Evolutionary conservation across 1,284 basidiomycete genomes (phyloP).

Genomic region (Xanthoconium separans): DNA sequence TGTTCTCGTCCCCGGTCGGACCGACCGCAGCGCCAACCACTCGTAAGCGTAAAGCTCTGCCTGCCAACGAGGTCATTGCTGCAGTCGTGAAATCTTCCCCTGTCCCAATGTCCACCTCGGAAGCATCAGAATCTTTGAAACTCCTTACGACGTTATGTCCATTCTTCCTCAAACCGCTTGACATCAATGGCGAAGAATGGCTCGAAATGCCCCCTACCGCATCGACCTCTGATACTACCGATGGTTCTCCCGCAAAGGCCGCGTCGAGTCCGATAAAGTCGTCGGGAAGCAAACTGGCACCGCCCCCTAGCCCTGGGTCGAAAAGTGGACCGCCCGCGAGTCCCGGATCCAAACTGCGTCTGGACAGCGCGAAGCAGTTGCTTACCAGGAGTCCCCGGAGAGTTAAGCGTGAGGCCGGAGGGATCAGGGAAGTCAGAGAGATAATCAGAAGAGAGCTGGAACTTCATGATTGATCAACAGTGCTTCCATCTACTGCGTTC

Average conservation of each 20-base stretch:
- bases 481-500: constrained; percentile 32
- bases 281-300: constrained; percentile 23
- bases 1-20: constrained; percentile 61
- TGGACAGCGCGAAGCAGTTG: constrained; percentile 58
- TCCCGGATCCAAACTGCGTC: constrained; percentile 38
- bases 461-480: constrained; percentile 50
- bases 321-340: constrained; percentile 31
- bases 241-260: constrained; percentile 10
- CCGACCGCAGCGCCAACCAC: constrained; percentile 48
- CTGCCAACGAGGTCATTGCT: constrained; percentile 58
- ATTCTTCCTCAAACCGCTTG: constrained; percentile 67
- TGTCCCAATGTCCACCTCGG: constrained; percentile 70
- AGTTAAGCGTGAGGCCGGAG: constrained; percentile 66
- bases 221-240: constrained; percentile 18
- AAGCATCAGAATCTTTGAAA: constrained; percentile 69
- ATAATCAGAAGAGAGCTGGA: constrained; percentile 76
- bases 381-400: constrained; percentile 65
- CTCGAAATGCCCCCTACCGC: constrained; percentile 71
- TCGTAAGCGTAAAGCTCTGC: constrained; percentile 68
- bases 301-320: constrained; percentile 37
- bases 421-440: constrained; percentile 73
- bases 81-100: constrained; percentile 76
- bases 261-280: constrained; percentile 37
- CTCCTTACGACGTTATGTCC: constrained; percentile 69
- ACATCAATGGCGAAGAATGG: constrained; percentile 71